phyloP scores from a whole-genome alignment of 1,284 basidiomycete species.

The Pseudozyma thailandica region DNA sequence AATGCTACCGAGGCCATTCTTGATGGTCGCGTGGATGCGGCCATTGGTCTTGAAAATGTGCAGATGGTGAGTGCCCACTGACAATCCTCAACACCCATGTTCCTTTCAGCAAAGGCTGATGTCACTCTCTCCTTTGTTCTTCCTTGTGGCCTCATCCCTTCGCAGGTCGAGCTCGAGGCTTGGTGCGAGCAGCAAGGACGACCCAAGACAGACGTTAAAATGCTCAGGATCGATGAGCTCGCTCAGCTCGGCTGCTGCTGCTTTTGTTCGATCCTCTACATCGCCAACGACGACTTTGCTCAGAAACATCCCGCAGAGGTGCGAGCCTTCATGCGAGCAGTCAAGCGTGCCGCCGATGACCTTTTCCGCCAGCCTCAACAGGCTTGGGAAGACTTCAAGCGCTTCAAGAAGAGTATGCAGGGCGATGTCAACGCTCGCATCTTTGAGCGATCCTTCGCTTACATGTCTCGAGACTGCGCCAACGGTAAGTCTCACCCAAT shows the following conservation, averaged over 20 bases:
- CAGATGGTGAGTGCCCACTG: slow-evolving; percentile 50
- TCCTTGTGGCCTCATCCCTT: background rate
- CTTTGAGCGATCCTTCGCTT: slow-evolving; percentile 67
- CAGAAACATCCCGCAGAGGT: slow-evolving; percentile 66
- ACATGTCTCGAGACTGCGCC: slow-evolving; percentile 67
- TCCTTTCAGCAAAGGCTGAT: no score
- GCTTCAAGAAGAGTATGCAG: slow-evolving; percentile 67
- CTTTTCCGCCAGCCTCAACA: slow-evolving; percentile 63
- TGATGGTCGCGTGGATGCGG: slow-evolving; percentile 68
- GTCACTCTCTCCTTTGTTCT: background rate
- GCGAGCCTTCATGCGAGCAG: slow-evolving; percentile 68
- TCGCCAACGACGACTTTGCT: slow-evolving; percentile 63
- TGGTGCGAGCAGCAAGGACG: slow-evolving; percentile 68
- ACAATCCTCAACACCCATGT: background rate
- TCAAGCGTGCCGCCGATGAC: slow-evolving; percentile 68
- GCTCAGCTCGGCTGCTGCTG: slow-evolving; percentile 69
- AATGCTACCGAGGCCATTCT: slow-evolving; percentile 69
- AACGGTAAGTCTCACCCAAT: slow-evolving; percentile 32
- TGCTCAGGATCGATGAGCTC: slow-evolving; percentile 68
- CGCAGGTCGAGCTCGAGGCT: slow-evolving; percentile 67
- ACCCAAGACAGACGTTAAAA: slow-evolving; percentile 68
- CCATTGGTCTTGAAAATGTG: slow-evolving; percentile 69
- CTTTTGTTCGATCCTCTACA: slow-evolving; percentile 68
- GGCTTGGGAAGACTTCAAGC: slow-evolving; percentile 68
- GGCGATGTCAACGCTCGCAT: slow-evolving; percentile 62